phyloP scores from a whole-genome alignment of 1,284 basidiomycete species.

The Sanghuangporus weigelae region DNA sequence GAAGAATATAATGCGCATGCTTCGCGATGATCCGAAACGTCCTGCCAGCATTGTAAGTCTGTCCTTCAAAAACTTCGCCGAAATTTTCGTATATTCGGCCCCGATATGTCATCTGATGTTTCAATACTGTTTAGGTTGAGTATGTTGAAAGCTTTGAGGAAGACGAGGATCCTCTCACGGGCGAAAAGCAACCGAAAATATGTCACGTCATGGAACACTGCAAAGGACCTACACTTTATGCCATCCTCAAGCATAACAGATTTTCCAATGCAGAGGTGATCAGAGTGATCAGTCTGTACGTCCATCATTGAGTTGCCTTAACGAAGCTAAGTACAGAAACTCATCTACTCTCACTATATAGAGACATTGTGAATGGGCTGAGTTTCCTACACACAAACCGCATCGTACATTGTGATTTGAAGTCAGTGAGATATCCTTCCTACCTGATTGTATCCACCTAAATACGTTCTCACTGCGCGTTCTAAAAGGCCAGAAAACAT shows the following conservation, averaged over 20 bases:
- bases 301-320: neutral
- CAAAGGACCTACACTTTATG: neutral
- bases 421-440: neutral
- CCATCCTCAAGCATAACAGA: neutral
- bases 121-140: neutral
- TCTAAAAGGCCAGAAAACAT: slow-evolving; percentile 1
- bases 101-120: neutral
- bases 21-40: neutral
- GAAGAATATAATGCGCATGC: neutral
- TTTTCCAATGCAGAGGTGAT: neutral
- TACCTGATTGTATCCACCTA: neutral
- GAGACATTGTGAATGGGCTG: neutral
- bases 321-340: too few relatives aligned
- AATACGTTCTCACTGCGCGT: neutral
- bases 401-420: neutral
- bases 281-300: neutral
- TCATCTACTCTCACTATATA: neutral
- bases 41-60: neutral
- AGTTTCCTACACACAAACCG: neutral
- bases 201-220: neutral
- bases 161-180: neutral
- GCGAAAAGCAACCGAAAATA: neutral
- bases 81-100: neutral
- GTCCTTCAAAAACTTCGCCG: neutral
- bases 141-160: neutral